These are phyloP conservation scores for Candida sp. DNA, from an alignment of 1,139 yeast species.

Conservation along the genomic window DNA sequence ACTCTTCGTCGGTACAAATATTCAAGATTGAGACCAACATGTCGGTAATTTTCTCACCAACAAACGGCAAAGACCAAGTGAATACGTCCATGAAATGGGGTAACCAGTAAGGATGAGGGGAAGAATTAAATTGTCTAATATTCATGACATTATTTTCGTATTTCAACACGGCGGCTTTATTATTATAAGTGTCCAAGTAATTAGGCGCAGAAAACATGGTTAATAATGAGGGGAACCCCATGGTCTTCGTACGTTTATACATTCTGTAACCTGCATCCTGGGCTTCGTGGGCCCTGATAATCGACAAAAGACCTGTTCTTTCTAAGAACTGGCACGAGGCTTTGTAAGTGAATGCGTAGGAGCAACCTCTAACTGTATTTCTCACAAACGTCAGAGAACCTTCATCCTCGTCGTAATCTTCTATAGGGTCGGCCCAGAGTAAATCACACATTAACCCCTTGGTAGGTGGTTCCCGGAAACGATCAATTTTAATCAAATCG, in stretches of 20 bases:
- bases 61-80: constrained; percentile 97
- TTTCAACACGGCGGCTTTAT: constrained; percentile 92
- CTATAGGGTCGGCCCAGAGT: constrained; percentile 95
- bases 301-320: constrained; percentile 72
- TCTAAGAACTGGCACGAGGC: constrained; percentile 84
- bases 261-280: constrained; percentile 97
- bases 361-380: constrained; percentile 88
- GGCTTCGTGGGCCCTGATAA: constrained; percentile 96
- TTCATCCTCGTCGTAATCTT: constrained; percentile 75
- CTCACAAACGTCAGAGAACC: constrained; percentile 50
- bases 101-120: constrained; percentile 96
- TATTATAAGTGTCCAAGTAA: constrained; percentile 88
- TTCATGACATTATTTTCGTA: constrained; percentile 93
- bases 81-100: constrained; percentile 98
- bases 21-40: constrained; percentile 88
- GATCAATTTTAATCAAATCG: constrained; percentile 66
- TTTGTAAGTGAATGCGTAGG: constrained; percentile 81
- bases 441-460: constrained; percentile 93
- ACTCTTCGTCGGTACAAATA: constrained; percentile 93
- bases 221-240: constrained; percentile 91
- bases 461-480: constrained; percentile 94
- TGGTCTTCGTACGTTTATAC: constrained; percentile 80
- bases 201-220: constrained; percentile 97
- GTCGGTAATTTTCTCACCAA: constrained; percentile 95
- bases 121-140: constrained; percentile 87